Conservation (phyloP, 768 basidiomycete species). For the Suillus clintonianus region DNA sequence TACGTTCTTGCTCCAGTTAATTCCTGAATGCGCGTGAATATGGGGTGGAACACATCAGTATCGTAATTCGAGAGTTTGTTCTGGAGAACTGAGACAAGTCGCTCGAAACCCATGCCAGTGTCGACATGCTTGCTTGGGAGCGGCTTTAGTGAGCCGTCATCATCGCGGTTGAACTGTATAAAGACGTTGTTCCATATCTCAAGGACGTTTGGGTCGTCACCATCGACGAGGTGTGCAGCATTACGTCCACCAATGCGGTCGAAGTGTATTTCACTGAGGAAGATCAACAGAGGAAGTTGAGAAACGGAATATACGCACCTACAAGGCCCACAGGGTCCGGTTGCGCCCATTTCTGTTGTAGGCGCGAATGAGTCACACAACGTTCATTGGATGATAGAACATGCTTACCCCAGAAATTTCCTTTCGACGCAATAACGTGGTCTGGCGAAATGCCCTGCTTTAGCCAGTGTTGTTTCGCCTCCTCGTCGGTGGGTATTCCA, state of each 20-base stretch:
- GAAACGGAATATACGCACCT: constrained; percentile 46
- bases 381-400: background rate
- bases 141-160: constrained; percentile 73
- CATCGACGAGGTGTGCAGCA: constrained; percentile 89
- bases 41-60: constrained; percentile 91
- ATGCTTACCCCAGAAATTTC: constrained; percentile 95
- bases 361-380: constrained; percentile 7
- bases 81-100: constrained; percentile 92
- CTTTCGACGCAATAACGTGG: constrained; percentile 92
- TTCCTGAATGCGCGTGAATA: constrained; percentile 85
- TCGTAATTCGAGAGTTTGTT: constrained; percentile 95
- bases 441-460: constrained; percentile 86
- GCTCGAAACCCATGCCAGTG: constrained; percentile 99
- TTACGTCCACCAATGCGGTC: constrained; percentile 98
- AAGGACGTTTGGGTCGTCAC: constrained; percentile 94
- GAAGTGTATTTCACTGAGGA: constrained; percentile 87
- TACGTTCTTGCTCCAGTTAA: constrained; percentile 89
- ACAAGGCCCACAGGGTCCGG: constrained; percentile 97
- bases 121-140: constrained; percentile 96
- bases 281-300: background rate
- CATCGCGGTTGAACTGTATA: constrained; percentile 97
- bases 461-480: constrained; percentile 87
- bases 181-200: constrained; percentile 99
- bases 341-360: constrained; percentile 92
- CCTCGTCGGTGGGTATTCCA: constrained; percentile 84